Evolutionary conservation across 2,329 filamentous ascomycete species (phyloP).

Genomic region (Aspergillus persii): DNA sequence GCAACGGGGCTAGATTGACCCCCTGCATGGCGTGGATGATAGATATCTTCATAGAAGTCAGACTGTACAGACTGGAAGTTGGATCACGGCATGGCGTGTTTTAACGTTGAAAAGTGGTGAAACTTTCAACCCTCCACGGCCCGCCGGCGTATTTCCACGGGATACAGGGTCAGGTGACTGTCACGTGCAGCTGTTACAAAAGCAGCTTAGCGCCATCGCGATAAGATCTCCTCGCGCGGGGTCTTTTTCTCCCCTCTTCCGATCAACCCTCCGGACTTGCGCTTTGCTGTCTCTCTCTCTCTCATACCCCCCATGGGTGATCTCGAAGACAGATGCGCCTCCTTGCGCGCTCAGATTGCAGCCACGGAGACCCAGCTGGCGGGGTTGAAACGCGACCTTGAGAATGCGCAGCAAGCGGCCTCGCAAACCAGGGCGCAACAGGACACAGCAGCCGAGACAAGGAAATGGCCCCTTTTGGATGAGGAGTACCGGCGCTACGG

Average conservation of each 20-base stretch:
- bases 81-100: neutral
- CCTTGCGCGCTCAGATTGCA: constrained; percentile 36
- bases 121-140: neutral
- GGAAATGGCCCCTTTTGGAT: constrained; percentile 65
- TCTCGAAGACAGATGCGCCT: constrained; percentile 28
- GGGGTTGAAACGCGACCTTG: constrained; percentile 36
- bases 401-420: constrained; percentile 29
- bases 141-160: neutral
- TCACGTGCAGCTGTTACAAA: neutral
- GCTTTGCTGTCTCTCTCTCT: neutral
- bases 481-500: constrained; percentile 86
- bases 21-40: neutral
- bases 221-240: constrained; percentile 2
- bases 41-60: neutral
- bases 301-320: constrained; percentile 15
- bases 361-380: constrained; percentile 37
- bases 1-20: neutral
- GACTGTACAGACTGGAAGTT: no score
- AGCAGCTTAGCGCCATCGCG: neutral
- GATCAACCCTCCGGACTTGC: neutral
- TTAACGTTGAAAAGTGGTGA: neutral
- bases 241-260: neutral
- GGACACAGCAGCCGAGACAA: constrained; percentile 1
- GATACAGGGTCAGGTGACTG: neutral
- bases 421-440: constrained; percentile 12